Evolutionary conservation across 2,329 filamentous ascomycete genomes (phyloP).

Genomic region (Blastomyces parvus): DNA sequence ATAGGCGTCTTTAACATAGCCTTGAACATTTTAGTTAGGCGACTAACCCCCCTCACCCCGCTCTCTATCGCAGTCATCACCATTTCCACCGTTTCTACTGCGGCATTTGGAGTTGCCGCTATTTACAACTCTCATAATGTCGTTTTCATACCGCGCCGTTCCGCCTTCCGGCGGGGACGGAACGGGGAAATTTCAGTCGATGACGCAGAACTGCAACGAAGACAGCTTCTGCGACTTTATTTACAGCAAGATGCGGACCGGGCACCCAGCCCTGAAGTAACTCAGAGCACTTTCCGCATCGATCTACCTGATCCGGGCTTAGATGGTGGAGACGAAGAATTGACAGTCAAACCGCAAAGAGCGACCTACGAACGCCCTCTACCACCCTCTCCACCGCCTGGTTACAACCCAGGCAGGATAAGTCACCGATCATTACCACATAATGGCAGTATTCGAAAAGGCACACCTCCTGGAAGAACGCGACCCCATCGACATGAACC

Average conservation of each 20-base stretch:
- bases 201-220: slow-evolving; percentile 33
- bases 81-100: slow-evolving; percentile 22
- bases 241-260: slow-evolving; percentile 24
- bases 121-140: slow-evolving; percentile 21
- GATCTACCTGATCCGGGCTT: slow-evolving; percentile 20
- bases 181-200: slow-evolving; percentile 16
- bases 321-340: slow-evolving; percentile 18
- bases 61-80: slow-evolving; percentile 22
- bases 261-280: slow-evolving; percentile 21
- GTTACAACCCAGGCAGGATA: slow-evolving; percentile 6
- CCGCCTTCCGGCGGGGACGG: slow-evolving; percentile 9
- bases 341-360: slow-evolving; percentile 16
- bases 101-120: slow-evolving; percentile 23
- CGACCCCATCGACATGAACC: neutral
- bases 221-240: slow-evolving; percentile 31
- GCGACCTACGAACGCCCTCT: slow-evolving; percentile 12
- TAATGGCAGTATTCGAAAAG: neutral
- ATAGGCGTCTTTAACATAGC: slow-evolving; percentile 28
- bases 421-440: neutral
- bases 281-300: slow-evolving; percentile 24
- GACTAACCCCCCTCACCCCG: slow-evolving; percentile 21
- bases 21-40: slow-evolving; percentile 25
- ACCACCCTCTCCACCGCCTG: slow-evolving; percentile 9
- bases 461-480: neutral
- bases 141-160: slow-evolving; percentile 9